Percentiles rank a stretch among this genome's conserved stretches.
phyloP scores from a whole-genome alignment of 129 eudicot species.

The Escallonia herrerae region DNA sequence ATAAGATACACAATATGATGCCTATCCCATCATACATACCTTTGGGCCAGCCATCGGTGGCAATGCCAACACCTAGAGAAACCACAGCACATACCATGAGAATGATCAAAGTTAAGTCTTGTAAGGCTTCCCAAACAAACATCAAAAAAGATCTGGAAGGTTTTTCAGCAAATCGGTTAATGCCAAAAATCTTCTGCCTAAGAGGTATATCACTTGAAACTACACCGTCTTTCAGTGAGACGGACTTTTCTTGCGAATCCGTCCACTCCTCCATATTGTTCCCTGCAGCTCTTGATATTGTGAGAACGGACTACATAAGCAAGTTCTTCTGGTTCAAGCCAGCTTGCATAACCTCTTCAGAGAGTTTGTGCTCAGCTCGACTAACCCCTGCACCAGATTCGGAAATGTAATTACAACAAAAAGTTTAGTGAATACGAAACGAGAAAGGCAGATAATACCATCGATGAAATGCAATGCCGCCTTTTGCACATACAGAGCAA shows the following conservation, averaged over 20 bases:
- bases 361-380: constrained; percentile 34
- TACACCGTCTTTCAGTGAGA: constrained; percentile 55
- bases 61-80: constrained; percentile 78
- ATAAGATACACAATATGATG: constrained; percentile 54
- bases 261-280: constrained; percentile 54
- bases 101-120: constrained; percentile 68
- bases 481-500: constrained; percentile 76
- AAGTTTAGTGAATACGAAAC: neutral
- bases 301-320: constrained; percentile 58
- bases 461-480: constrained; percentile 86
- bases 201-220: constrained; percentile 24
- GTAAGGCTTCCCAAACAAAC: constrained; percentile 89
- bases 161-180: constrained; percentile 52
- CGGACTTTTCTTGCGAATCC: constrained; percentile 62
- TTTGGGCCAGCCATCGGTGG: constrained; percentile 87
- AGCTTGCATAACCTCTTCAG: constrained; percentile 57
- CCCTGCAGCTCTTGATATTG: constrained; percentile 35
- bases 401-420: neutral
- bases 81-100: constrained; percentile 78
- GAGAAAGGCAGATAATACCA: constrained; percentile 28
- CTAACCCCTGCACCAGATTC: constrained; percentile 35
- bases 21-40: constrained; percentile 89
- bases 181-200: constrained; percentile 59
- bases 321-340: constrained; percentile 74
- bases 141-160: constrained; percentile 61